Evolutionary conservation across 129 eudicot species (phyloP).

Genomic region (Escallonia herrerae): DNA sequence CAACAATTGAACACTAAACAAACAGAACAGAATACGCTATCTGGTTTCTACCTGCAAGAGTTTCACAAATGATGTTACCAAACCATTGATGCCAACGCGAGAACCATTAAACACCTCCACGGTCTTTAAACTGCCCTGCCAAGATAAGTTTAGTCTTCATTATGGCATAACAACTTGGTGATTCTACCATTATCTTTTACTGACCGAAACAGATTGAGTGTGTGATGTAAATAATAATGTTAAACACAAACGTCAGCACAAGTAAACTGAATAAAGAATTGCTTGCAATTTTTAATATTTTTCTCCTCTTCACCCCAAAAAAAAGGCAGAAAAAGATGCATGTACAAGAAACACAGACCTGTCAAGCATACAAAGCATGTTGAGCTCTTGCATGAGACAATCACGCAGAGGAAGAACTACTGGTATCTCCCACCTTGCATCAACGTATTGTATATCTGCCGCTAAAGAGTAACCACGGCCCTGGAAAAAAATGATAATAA

Average conservation of each 20-base stretch:
- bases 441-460: constrained; percentile 96
- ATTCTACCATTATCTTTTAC: neutral
- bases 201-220: neutral
- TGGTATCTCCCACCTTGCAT: constrained; percentile 90
- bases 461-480: constrained; percentile 99
- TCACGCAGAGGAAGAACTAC: constrained; percentile 91
- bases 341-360: constrained; percentile 35
- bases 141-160: constrained; percentile 22
- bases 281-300: too few relatives aligned
- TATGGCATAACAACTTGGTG: constrained; percentile 2
- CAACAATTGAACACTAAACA: neutral
- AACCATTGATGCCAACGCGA: constrained; percentile 69
- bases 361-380: constrained; percentile 70
- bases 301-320: neutral
- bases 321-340: neutral
- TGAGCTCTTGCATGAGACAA: constrained; percentile 78
- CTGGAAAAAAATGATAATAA: constrained; percentile 18
- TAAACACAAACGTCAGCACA: neutral
- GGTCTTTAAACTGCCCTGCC: constrained; percentile 73
- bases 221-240: neutral
- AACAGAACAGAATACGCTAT: constrained; percentile 2
- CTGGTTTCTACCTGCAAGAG: constrained; percentile 89
- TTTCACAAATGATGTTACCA: constrained; percentile 82
- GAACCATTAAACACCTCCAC: constrained; percentile 38
- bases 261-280: neutral